Percentiles rank a stretch among this genome's conserved stretches.
phyloP scores from a whole-genome alignment of 129 eudicot species.

The Escallonia rubra region DNA sequence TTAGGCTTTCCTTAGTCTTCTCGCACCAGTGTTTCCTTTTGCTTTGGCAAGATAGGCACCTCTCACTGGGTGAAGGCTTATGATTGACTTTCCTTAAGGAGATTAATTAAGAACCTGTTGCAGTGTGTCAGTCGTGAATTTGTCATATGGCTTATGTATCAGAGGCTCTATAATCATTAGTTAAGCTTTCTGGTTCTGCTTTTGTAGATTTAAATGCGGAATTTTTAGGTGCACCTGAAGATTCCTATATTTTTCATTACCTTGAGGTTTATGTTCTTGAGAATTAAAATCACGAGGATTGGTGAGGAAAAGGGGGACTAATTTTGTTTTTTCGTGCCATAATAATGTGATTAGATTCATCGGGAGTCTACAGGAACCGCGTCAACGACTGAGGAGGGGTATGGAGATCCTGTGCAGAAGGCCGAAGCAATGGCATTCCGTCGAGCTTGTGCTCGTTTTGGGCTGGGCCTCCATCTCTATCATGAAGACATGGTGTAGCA shows the following conservation, averaged over 20 bases:
- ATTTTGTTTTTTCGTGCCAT: not conserved
- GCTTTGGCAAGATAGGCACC: too few species aligned
- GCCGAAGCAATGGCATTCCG: constrained; percentile 98
- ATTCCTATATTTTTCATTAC: too few species aligned
- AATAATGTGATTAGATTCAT: constrained; percentile 41
- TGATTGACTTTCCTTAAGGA: not conserved
- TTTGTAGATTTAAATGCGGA: too few species aligned
- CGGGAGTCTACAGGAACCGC: constrained; percentile 93
- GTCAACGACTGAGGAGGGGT: constrained; percentile 40
- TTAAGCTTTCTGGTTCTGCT: too few species aligned
- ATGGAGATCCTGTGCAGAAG: constrained; percentile 86
- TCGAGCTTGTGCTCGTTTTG: constrained; percentile 97
- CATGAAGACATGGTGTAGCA: constrained; percentile 62
- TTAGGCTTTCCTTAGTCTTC: too few species aligned
- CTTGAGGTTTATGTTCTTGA: not conserved
- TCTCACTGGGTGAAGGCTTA: not conserved
- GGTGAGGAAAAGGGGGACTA: not conserved
- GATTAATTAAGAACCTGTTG: not conserved
- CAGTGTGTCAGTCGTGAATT: not conserved
- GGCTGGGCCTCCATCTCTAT: constrained; percentile 95
- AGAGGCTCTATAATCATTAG: too few species aligned
- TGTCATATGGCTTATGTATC: too few species aligned
- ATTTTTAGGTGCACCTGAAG: too few species aligned
- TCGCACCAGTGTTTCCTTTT: too few species aligned
- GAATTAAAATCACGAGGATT: not conserved